phyloP scores from a whole-genome alignment of 2,329 filamentous ascomycete species.

The Beauveria scarabaeidicola region DNA sequence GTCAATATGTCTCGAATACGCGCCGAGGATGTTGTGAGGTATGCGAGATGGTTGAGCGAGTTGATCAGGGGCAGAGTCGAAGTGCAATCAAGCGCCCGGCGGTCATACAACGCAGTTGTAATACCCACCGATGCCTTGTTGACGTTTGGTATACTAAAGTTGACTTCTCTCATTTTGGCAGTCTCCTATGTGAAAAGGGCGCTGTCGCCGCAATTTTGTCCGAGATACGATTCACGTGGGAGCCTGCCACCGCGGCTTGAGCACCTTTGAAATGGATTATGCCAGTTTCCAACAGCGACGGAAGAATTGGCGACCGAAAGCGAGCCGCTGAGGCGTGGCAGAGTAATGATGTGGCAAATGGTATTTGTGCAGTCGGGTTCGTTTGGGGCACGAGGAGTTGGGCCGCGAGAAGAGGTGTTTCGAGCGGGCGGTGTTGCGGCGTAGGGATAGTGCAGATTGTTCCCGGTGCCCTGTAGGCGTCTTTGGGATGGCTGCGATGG shows the following conservation, averaged over 20 bases:
- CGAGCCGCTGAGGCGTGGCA: neutral
- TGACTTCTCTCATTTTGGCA: conserved; percentile 92
- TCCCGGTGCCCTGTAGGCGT: neutral
- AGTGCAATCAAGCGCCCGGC: conserved; percentile 93
- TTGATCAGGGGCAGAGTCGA: conserved; percentile 97
- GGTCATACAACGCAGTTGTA: conserved; percentile 95
- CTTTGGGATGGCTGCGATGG: neutral
- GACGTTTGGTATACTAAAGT: conserved; percentile 98
- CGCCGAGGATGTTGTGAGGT: conserved; percentile 94
- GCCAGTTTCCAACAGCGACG: neutral
- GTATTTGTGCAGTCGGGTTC: conserved; percentile 6
- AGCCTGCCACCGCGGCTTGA: conserved; percentile 3
- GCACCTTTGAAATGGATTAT: neutral
- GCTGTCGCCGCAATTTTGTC: conserved; percentile 6
- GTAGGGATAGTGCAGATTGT: neutral
- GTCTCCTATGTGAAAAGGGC: conserved; percentile 10
- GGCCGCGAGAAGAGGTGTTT: neutral
- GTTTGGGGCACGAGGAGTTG: neutral
- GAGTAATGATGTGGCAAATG: neutral
- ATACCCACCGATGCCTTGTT: conserved; percentile 99
- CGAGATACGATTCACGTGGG: conserved; percentile 1
- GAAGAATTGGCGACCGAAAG: neutral
- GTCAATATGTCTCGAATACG: conserved; percentile 96
- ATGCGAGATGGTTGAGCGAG: conserved; percentile 96
- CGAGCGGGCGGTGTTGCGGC: neutral